Percentiles rank a stretch among this genome's conserved stretches.
Evolutionary conservation across 2,329 filamentous ascomycete species (phyloP).

Genomic region (Colletotrichum incanum): DNA sequence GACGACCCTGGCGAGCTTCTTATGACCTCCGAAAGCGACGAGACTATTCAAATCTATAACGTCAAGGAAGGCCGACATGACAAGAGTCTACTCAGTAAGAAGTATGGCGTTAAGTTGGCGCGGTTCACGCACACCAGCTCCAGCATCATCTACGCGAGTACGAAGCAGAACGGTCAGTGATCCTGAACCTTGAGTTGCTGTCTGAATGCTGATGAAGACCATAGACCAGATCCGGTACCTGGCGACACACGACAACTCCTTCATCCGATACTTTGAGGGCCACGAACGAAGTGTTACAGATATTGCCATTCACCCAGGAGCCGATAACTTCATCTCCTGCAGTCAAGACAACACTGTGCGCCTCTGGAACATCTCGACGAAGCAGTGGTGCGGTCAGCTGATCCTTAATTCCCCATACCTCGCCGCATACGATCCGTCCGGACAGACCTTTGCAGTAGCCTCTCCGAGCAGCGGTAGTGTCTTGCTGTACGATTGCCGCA

Average conservation of each 20-base stretch:
- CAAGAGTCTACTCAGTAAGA: conserved; percentile 93
- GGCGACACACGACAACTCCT: conserved; percentile 95
- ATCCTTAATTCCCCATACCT: conserved; percentile 87
- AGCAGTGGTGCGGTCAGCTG: conserved; percentile 84
- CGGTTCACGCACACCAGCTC: conserved; percentile 94
- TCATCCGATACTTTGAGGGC: conserved; percentile 95
- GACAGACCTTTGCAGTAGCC: conserved; percentile 90
- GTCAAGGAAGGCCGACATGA: conserved; percentile 91
- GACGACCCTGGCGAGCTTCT: conserved; percentile 95
- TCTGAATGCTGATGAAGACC: conserved; percentile 10
- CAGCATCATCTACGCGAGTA: conserved; percentile 95
- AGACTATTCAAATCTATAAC: conserved; percentile 96
- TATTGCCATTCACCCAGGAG: conserved; percentile 86
- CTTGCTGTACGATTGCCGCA: conserved; percentile 92
- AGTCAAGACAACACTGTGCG: conserved; percentile 92
- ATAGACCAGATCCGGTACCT: conserved; percentile 77
- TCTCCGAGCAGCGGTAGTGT: conserved; percentile 85
- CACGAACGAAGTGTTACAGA: conserved; percentile 89
- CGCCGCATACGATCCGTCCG: conserved; percentile 92
- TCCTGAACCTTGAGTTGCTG: not conserved
- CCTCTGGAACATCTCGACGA: conserved; percentile 89
- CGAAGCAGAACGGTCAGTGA: conserved; percentile 87
- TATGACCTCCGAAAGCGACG: conserved; percentile 92
- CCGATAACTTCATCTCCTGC: conserved; percentile 93
- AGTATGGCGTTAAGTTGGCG: conserved; percentile 95